Conservation (phyloP, 2,329 filamentous ascomycete genomes). For the Phialophora chinensis region DNA sequence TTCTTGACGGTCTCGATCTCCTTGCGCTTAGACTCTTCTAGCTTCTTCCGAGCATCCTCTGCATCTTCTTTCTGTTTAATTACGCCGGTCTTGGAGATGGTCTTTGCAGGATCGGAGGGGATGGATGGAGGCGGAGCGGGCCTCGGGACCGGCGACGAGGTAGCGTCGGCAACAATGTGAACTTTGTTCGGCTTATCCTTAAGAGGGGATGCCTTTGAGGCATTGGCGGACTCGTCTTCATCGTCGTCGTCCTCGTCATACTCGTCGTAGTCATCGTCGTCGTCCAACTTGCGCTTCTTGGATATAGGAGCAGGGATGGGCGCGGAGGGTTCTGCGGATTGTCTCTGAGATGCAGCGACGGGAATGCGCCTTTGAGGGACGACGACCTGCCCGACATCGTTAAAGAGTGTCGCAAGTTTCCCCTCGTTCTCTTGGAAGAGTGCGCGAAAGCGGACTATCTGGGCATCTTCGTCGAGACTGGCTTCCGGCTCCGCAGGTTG, state of each 20-base stretch:
- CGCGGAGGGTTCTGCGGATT: conserved; percentile 58
- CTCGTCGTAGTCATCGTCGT: conserved; percentile 83
- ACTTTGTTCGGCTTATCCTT: conserved; percentile 54
- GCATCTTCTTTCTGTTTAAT: conserved; percentile 70
- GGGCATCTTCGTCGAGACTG: conserved; percentile 72
- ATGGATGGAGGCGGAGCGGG: conserved; percentile 51
- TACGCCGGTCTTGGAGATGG: conserved; percentile 64
- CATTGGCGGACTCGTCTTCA: conserved; percentile 62
- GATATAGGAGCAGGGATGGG: conserved; percentile 53
- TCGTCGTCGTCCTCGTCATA: conserved; percentile 79
- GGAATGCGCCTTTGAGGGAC: conserved; percentile 53
- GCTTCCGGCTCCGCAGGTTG: conserved; percentile 59
- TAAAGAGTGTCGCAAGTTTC: conserved; percentile 78
- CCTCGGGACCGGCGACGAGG: conserved; percentile 58
- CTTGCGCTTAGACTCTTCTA: conserved; percentile 89
- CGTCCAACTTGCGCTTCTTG: conserved; percentile 76
- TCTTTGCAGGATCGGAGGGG: conserved; percentile 50
- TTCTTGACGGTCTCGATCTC: conserved; percentile 87
- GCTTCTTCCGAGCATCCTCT: conserved; percentile 88
- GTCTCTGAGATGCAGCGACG: conserved; percentile 53
- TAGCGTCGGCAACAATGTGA: conserved; percentile 42
- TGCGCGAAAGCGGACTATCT: conserved; percentile 73
- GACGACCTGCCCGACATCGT: conserved; percentile 46
- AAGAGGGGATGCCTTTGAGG: conserved; percentile 55
- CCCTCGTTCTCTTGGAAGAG: conserved; percentile 78